Evolutionary conservation across 441 rosid genomes (phyloP).

Genomic region (Croton laevigatus): DNA sequence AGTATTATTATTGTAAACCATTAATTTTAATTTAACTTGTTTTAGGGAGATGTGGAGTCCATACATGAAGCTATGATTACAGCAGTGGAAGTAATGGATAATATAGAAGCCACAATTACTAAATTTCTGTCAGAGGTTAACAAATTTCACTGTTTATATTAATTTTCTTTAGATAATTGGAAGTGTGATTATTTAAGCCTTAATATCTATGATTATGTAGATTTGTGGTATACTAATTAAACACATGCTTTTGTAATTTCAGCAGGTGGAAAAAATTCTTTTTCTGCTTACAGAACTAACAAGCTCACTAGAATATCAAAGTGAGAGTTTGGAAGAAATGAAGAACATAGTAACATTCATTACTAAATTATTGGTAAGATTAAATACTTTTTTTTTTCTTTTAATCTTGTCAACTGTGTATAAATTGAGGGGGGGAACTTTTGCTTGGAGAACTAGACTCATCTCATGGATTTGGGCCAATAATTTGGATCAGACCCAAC

Average conservation of each 20-base stretch:
- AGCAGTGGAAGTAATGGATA: constrained; percentile 47
- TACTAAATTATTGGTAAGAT: constrained; percentile 36
- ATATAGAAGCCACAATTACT: constrained; percentile 29
- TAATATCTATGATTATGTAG: no score
- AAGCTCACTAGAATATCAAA: constrained; percentile 39
- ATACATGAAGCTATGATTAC: constrained; percentile 43
- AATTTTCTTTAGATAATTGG: not conserved
- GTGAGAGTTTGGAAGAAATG: constrained; percentile 38
- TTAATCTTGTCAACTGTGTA: not conserved
- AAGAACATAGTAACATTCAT: constrained; percentile 27
- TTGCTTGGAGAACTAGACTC: no score
- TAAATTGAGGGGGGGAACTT: no score
- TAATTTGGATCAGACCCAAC: no score
- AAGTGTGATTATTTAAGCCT: no score
- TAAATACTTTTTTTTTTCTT: not conserved
- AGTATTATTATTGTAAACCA: not conserved
- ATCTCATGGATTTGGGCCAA: no score
- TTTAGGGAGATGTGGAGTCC: constrained; percentile 46
- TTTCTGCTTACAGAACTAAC: constrained; percentile 45
- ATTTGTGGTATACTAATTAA: no score
- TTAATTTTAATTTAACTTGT: not conserved
- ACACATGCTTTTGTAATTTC: not conserved
- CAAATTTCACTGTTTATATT: not conserved
- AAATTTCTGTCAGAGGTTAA: constrained; percentile 46
- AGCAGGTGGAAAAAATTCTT: constrained; percentile 53